Conservation (phyloP, 2,329 filamentous ascomycete species). For the Scedosporium apiospermum region DNA sequence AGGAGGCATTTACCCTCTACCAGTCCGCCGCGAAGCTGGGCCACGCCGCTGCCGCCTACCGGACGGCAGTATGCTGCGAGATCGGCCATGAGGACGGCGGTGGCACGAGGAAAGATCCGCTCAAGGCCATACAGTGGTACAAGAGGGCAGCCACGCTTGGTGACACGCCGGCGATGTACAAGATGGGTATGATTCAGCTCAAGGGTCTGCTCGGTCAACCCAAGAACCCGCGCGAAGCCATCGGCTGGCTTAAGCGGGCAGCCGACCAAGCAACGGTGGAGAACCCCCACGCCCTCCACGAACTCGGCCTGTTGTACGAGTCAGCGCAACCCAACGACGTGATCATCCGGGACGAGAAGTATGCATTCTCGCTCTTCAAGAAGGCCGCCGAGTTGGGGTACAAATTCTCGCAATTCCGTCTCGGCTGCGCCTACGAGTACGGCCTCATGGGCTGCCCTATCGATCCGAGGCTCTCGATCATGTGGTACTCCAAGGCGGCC, state of each 20-base stretch:
- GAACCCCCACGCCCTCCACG: slow-evolving; percentile 91
- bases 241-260: slow-evolving; percentile 87
- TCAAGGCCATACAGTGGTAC: slow-evolving; percentile 98
- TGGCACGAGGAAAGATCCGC: slow-evolving; percentile 78
- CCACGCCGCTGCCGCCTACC: slow-evolving; percentile 79
- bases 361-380: slow-evolving; percentile 72
- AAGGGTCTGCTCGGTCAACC: slow-evolving; percentile 89
- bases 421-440: slow-evolving; percentile 85
- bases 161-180: slow-evolving; percentile 94
- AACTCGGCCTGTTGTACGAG: slow-evolving; percentile 62
- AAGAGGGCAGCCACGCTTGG: slow-evolving; percentile 83
- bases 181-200: slow-evolving; percentile 90
- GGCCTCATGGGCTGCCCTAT: slow-evolving; percentile 74
- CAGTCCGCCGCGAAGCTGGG: slow-evolving; percentile 87
- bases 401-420: slow-evolving; percentile 86
- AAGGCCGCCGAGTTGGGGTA: slow-evolving; percentile 84
- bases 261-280: slow-evolving; percentile 80
- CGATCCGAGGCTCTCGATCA: slow-evolving; percentile 76
- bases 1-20: slow-evolving; percentile 89
- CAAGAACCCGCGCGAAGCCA: slow-evolving; percentile 72
- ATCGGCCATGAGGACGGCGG: slow-evolving; percentile 91
- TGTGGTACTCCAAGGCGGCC: slow-evolving; percentile 88
- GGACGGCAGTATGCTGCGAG: slow-evolving; percentile 94
- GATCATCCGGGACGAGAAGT: slow-evolving; percentile 71
- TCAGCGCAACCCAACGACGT: slow-evolving; percentile 57